Base-by-base conservation (phyloP, 345 rosid species). In the Erysimum cheiranthoides region DNA sequence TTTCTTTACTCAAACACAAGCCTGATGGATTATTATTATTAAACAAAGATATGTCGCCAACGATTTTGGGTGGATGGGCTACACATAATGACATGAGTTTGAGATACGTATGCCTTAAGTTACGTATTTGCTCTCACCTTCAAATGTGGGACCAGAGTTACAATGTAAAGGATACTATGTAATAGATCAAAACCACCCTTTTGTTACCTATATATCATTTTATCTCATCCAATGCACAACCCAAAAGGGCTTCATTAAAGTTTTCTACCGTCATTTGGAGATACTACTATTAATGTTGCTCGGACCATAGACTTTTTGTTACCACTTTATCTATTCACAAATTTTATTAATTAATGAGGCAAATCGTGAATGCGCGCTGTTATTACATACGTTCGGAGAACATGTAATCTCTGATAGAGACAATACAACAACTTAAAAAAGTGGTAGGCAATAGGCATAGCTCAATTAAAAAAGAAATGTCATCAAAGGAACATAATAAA, bases 1-100 rank as follows among this genome's bases (percentile, higher is more conserved):
- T 78, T 78, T 58, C 81, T 78, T 78, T 78, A 78, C 81, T 72
- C 77, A 71, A 78, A 78, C 53, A 72, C 81, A 72, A 78, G 62
- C 53, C 25, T 56, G 65, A 61, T 64, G 46, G 13, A 38, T 63
- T 62, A 34, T 57, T 62, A 34, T 57, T 61, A 69, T 42, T 52
- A 68, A 68, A 31, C 62, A 62, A 69, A 70, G 34, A 46, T 56
- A 31, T 61, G 50, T 68, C 21, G 18, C 79, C 64, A 61, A 52
- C 58, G 65, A 61, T 61, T 39, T 68, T 50, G n/a, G 25, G 68
- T 67, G 62, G 60, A 59, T 74, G 66, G 14, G 32, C 1, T 74
- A 57, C 40, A 57, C 11, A 66, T 67, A 49, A 50, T 60, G 61
- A 59, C 42, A 68, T 40, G 54, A 17, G 50, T 68, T 34, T 61